phyloP scores from a whole-genome alignment of 2,329 filamentous ascomycete species.

The Stachybotrys elegans region DNA sequence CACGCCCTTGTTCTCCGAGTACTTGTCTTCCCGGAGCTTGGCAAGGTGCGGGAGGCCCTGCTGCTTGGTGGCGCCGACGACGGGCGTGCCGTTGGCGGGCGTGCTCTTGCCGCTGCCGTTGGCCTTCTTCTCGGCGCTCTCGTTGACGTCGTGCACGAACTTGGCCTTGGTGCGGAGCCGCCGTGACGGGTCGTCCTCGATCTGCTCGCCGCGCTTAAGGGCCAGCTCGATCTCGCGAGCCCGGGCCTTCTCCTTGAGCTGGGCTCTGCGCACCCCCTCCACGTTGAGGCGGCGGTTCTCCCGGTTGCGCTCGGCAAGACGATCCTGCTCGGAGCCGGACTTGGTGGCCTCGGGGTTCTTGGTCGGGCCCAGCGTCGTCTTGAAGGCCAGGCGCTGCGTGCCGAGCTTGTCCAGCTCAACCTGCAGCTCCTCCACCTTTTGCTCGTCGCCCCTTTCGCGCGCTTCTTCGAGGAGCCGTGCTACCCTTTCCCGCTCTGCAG shows the following conservation, averaged over 20 bases:
- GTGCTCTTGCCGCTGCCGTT: conserved; percentile 45
- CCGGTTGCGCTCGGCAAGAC: conserved; percentile 75
- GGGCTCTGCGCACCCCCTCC: conserved; percentile 87
- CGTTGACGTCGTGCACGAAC: conserved; percentile 61
- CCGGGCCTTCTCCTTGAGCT: conserved; percentile 71
- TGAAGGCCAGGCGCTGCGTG: conserved; percentile 68
- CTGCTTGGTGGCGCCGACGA: conserved; percentile 35
- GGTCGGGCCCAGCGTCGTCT: conserved; percentile 52
- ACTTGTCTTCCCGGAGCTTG: conserved; percentile 48
- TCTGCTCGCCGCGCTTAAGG: conserved; percentile 57
- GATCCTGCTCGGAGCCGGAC: conserved; percentile 66
- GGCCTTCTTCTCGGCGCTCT: conserved; percentile 41
- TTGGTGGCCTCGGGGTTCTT: conserved; percentile 47
- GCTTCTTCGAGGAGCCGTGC: conserved; percentile 63
- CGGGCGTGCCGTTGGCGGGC: conserved; percentile 43
- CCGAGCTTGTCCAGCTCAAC: conserved; percentile 59
- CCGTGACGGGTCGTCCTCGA: conserved; percentile 53
- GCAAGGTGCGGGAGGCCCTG: conserved; percentile 45
- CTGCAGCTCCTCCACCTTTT: conserved; percentile 48
- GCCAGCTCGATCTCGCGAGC: conserved; percentile 56
- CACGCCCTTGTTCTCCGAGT: conserved; percentile 53
- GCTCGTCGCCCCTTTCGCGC: conserved; percentile 56
- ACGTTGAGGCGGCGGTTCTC: conserved; percentile 79
- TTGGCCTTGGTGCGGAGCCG: conserved; percentile 63
- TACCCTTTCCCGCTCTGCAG: conserved; percentile 63